Base-by-base conservation (phyloP, 306 rosid species). In the Casuarina glauca region DNA sequence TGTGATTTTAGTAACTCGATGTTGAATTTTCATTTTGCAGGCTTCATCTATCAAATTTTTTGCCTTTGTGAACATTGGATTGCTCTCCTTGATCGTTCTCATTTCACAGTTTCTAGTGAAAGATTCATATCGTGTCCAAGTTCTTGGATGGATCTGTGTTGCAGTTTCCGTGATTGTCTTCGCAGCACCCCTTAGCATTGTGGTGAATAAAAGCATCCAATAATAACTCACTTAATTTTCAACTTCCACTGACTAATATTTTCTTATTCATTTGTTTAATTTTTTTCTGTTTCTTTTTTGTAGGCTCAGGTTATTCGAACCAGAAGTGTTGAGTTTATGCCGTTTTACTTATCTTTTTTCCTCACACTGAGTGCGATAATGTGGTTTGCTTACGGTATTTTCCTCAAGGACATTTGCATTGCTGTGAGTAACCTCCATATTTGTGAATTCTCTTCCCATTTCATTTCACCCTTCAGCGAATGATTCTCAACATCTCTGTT, bases 101-200 rank as follows among this genome's bases (percentile, higher is more conserved):
- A 69, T 87, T 2, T 75, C 89, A 50, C 86, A 80, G 4, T 90
- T 87, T 13, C 84, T 79, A 0, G 71, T 87, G 13, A 86, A 77
- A 16, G 81, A 62, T 64, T 11, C 74, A 0, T 68, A 79, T 16
- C 89, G 88, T 2, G 91, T 86, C 19, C 78, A 83, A 76, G 89
- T 90, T 39, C 72, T 96, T 16, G 98, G 98, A 11, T 93, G 97
- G 99, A 79, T 93, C 12, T 89, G 95, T 82, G 99, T 91, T 16
- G 67, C 82, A 5, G 48, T 91, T 54, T 82, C 96, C 0, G 85
- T 91, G 2, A 57, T 85, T 73, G 99, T 93, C 5, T 96, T 96
- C 66, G 98, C 93, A 2, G 93, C 96, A 12, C 99, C 98, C 44
- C 81, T 96, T 4, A 89, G 88, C 86, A 89, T 93, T 73, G 73